phyloP scores from a whole-genome alignment of 2,329 filamentous ascomycete species.

The Calonectria honghensis region DNA sequence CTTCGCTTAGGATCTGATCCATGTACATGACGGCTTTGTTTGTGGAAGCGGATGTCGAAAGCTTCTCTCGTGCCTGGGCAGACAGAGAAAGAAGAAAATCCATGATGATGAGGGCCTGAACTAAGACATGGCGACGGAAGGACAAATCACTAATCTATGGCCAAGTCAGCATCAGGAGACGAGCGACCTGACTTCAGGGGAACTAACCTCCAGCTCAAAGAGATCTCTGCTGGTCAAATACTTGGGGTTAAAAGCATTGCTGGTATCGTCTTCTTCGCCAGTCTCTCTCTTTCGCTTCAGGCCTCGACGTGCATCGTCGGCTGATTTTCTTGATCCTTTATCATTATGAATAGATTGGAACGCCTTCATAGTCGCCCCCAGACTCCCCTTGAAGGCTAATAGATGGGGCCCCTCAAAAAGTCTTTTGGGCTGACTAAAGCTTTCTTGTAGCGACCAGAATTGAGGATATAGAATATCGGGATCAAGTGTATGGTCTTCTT shows the following conservation, averaged over 20 bases:
- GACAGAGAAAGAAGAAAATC: constrained; percentile 97
- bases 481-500: constrained; percentile 74
- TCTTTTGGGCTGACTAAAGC: constrained; percentile 91
- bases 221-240: constrained; percentile 98
- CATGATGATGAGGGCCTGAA: constrained; percentile 94
- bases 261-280: constrained; percentile 71
- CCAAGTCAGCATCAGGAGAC: neutral
- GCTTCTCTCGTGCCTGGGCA: constrained; percentile 85
- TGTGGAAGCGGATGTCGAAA: constrained; percentile 77
- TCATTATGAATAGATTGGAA: constrained; percentile 72
- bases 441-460: constrained; percentile 95
- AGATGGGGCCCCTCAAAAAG: constrained; percentile 85
- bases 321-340: constrained; percentile 69
- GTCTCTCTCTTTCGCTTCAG: constrained; percentile 81
- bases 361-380: constrained; percentile 78
- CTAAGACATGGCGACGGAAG: constrained; percentile 94
- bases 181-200: neutral
- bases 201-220: constrained; percentile 89
- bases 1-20: constrained; percentile 82
- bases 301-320: constrained; percentile 79
- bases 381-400: constrained; percentile 85
- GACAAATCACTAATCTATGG: constrained; percentile 89
- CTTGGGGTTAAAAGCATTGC: constrained; percentile 88
- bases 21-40: constrained; percentile 93
- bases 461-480: constrained; percentile 87